Base-by-base conservation (phyloP, 2,329 filamentous ascomycete species). In the Trematosphaeria pertusa region DNA sequence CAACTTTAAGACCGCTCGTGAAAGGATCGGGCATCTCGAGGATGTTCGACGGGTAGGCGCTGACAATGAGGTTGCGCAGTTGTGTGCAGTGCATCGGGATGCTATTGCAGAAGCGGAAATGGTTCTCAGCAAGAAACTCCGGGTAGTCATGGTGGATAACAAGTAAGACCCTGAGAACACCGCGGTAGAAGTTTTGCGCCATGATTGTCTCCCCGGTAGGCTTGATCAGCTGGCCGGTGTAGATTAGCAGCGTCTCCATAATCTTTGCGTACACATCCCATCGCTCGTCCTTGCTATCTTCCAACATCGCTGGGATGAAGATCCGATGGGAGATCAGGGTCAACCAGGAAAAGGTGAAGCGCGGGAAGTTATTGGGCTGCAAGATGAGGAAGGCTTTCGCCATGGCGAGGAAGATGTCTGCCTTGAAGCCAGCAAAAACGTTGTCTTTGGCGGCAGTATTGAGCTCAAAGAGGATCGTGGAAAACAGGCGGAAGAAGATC, bases 111-210 rank as follows among this genome's bases (percentile, higher is more conserved):
- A 99, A 83, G 58, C 85, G 84, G 58, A 89, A 85, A 66, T 96
- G 89, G 69, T 96, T 91, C 60, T 92, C 89, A 5, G 89, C 88
- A 32, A 99, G 76, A 71, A 96, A 99, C 46, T 97, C 91, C 0
- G 93, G 89, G 72, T 91, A 97, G 70, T 99, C 94, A 66, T 97
- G 94, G 59, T 96, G 89, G 42, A 99, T 77, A 41, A 96, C 82
- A 24, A 96, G 77, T 43, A 97, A 76, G 49, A 97, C 83, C 65
- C 95, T 91, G 37, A 96, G 77, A 1, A 89, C 84, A 7, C 87
- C 91, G 50, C 90, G 87, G 70, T 96, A 97, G 51, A 96, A 84
- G 43, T 93, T 89, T 68, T 90, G 92, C 24, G 87, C 84, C 39
- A 89, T 81, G 24, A 84, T 78, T 3, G 86, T 80, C 12, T 91